Percentiles rank a stretch among this genome's conserved stretches.
Conservation (phyloP, 1,284 basidiomycete genomes). For the Chalciporus sp. region DNA sequence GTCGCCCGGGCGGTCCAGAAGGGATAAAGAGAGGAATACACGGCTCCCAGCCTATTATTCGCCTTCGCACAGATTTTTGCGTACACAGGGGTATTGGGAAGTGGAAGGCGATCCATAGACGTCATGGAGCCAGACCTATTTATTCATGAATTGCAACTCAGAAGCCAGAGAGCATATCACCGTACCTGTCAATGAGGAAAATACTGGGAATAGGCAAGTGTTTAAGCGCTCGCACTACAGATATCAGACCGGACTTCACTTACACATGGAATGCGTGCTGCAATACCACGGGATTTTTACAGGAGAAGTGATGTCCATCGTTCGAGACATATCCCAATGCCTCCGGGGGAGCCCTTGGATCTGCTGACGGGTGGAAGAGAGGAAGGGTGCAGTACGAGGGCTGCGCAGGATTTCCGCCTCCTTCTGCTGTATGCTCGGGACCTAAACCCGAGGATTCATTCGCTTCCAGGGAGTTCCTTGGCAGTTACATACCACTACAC, state of each 20-base stretch:
- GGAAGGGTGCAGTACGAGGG: conserved; percentile 59
- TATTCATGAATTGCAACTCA: background rate
- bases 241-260: background rate
- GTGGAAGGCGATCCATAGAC: conserved; percentile 42
- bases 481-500: conserved; percentile 38
- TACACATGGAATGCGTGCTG: conserved; percentile 37
- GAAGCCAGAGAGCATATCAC: background rate
- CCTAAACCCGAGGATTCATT: conserved; percentile 35
- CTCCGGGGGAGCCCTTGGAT: conserved; percentile 27
- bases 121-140: conserved; percentile 59
- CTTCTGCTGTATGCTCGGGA: conserved; percentile 43
- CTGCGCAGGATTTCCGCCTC: conserved; percentile 40
- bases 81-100: conserved; percentile 51
- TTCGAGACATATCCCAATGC: conserved; percentile 53
- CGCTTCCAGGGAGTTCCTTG: background rate
- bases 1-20: conserved; percentile 59
- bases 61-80: background rate
- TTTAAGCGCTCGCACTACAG: background rate
- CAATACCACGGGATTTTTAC: conserved; percentile 55
- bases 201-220: background rate
- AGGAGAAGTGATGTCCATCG: conserved; percentile 49
- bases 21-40: conserved; percentile 52
- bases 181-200: background rate
- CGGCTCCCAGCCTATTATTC: conserved; percentile 50
- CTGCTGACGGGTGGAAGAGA: conserved; percentile 51